A percentile compares a stretch with the other conserved stretches of the same genome.
Conservation (phyloP, 768 basidiomycete genomes). For the Dacryopinax primogenitus region DNA sequence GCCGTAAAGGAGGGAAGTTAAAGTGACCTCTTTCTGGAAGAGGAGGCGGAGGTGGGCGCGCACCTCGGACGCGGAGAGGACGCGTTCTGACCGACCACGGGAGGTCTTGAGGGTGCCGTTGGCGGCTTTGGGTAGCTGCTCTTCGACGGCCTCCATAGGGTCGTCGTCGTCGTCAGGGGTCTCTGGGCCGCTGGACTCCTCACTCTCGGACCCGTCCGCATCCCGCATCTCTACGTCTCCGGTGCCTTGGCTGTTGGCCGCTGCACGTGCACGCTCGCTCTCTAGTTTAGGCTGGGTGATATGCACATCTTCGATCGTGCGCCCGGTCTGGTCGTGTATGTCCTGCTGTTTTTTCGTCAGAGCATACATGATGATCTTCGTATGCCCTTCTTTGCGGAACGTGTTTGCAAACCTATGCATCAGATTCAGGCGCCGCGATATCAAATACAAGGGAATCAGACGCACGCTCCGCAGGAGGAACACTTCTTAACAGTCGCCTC, state of each 20-base stretch:
- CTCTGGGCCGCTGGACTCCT: slow-evolving; percentile 33
- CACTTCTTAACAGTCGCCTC: slow-evolving; percentile 58
- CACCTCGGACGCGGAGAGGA: slow-evolving; percentile 82
- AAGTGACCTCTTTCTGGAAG: slow-evolving; percentile 67
- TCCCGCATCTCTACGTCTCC: slow-evolving; percentile 41
- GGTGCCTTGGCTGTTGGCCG: slow-evolving; percentile 28
- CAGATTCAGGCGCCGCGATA: neutral
- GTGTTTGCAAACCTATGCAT: slow-evolving; percentile 44
- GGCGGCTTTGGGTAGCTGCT: slow-evolving; percentile 49
- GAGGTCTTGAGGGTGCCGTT: slow-evolving; percentile 63
- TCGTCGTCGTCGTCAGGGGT: slow-evolving; percentile 41
- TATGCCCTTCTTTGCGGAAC: slow-evolving; percentile 85
- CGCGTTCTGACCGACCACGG: slow-evolving; percentile 78
- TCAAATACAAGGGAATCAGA: slow-evolving; percentile 19
- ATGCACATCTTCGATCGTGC: slow-evolving; percentile 69
- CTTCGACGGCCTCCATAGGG: slow-evolving; percentile 27
- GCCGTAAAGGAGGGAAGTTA: slow-evolving; percentile 81
- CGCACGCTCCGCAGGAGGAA: slow-evolving; percentile 65
- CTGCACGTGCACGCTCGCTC: slow-evolving; percentile 22
- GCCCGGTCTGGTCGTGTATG: slow-evolving; percentile 37
- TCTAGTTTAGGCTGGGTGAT: slow-evolving; percentile 33
- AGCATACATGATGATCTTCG: slow-evolving; percentile 90
- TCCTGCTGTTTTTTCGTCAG: slow-evolving; percentile 66
- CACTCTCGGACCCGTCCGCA: slow-evolving; percentile 26
- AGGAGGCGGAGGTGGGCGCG: slow-evolving; percentile 83